Percentiles rank a stretch among this genome's conserved stretches.
Conservation (phyloP, 345 rosid genomes). For the Streptanthus diversifolius region DNA sequence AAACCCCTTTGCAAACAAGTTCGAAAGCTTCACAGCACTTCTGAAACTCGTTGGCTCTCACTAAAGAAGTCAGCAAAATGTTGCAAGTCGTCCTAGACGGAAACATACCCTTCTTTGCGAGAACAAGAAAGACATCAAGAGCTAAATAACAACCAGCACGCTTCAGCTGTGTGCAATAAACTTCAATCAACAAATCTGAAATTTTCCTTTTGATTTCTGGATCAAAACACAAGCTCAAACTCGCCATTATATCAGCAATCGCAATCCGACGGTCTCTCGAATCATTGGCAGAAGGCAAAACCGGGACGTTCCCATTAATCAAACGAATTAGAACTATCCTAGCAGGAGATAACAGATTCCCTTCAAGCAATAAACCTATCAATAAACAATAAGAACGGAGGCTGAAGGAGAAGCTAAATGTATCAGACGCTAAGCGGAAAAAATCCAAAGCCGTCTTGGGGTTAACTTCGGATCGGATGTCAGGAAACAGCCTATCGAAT, state of each 20-base stretch:
- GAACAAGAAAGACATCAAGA: conserved; percentile 44
- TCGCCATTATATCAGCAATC: conserved; percentile 46
- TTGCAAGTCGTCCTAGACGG: conserved; percentile 64
- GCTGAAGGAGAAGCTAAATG: conserved; percentile 57
- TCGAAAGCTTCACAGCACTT: conserved; percentile 52
- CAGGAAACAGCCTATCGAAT: conserved; percentile 48
- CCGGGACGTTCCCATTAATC: conserved; percentile 53
- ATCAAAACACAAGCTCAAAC: conserved; percentile 37
- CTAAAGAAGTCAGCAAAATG: conserved; percentile 56
- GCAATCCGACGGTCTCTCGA: conserved; percentile 33
- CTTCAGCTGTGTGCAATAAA: conserved; percentile 58
- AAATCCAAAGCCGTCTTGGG: conserved; percentile 59
- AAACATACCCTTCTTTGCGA: conserved; percentile 49
- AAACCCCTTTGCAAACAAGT: conserved; percentile 42
- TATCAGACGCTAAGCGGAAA: conserved; percentile 54
- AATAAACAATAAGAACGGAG: conserved; percentile 62
- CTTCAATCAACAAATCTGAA: conserved; percentile 58
- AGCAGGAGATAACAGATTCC: conserved; percentile 49
- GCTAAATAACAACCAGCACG: conserved; percentile 48
- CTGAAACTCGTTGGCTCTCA: conserved; percentile 53
- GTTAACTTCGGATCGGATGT: conserved; percentile 45
- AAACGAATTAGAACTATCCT: conserved; percentile 58
- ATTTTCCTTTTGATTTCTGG: conserved; percentile 29
- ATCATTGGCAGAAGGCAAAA: conserved; percentile 16
- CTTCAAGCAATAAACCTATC: conserved; percentile 49